A percentile compares a stretch with the other conserved stretches of the same genome.
Conservation (phyloP, 2,329 filamentous ascomycete genomes). For the Rosellinia necatrix region DNA sequence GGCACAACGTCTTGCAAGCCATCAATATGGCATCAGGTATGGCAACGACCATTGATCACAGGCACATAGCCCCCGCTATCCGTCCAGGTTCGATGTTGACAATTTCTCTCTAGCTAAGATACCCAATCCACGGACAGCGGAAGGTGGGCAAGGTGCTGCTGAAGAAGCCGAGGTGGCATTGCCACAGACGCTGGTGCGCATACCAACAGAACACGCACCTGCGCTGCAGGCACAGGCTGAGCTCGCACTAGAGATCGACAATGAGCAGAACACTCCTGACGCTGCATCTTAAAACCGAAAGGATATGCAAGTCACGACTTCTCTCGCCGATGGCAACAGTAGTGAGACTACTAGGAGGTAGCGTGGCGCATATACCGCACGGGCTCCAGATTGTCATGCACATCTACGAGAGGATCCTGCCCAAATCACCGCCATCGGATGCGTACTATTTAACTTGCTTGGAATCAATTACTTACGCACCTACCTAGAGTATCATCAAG, state of each 20-base stretch:
- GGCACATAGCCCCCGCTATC: background rate
- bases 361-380: background rate
- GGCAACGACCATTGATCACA: constrained; percentile 35
- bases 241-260: constrained; percentile 52
- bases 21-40: constrained; percentile 86
- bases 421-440: background rate
- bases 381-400: background rate
- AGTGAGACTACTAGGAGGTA: background rate
- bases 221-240: constrained; percentile 65
- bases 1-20: constrained; percentile 83
- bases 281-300: constrained; percentile 10
- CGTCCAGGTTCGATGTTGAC: constrained; percentile 9
- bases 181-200: constrained; percentile 82
- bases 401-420: background rate
- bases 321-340: background rate
- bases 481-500: too few species aligned
- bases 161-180: constrained; percentile 57
- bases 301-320: background rate
- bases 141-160: constrained; percentile 42
- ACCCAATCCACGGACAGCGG: constrained; percentile 59
- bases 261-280: constrained; percentile 42
- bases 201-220: constrained; percentile 78
- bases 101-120: constrained; percentile 67
- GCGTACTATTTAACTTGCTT: too few species aligned
- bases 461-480: too few species aligned